Evolutionary conservation across 768 basidiomycete genomes (phyloP).

Genomic region (Phanerochaete sordida): DNA sequence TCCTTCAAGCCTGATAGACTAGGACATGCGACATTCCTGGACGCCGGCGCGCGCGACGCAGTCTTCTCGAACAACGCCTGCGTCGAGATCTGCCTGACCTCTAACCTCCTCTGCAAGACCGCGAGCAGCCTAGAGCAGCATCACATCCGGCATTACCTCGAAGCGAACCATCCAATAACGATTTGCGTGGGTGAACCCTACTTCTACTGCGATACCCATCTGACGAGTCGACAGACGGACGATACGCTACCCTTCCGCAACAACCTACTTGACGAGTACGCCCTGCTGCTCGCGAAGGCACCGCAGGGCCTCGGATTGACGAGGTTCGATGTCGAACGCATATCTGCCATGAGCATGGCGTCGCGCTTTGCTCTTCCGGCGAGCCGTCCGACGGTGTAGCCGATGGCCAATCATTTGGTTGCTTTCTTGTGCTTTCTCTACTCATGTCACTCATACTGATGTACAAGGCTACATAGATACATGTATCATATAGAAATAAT

Average conservation of each 20-base stretch:
- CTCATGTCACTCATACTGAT: too few species aligned
- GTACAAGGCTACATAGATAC: too few species aligned
- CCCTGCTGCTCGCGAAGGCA: constrained; percentile 67
- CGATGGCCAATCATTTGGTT: too few species aligned
- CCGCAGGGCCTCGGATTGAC: constrained; percentile 70
- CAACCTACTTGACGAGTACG: constrained; percentile 73
- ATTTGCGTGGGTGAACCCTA: constrained; percentile 59
- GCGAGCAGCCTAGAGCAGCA: constrained; percentile 62
- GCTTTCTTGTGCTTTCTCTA: too few species aligned
- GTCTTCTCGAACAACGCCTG: constrained; percentile 55
- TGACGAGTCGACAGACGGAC: constrained; percentile 50
- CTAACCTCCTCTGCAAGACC: constrained; percentile 77
- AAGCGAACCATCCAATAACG: constrained; percentile 60
- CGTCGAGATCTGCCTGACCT: constrained; percentile 80
- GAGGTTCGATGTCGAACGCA: constrained; percentile 48
- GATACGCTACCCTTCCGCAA: constrained; percentile 78
- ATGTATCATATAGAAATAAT: too few species aligned
- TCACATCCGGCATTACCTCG: constrained; percentile 67
- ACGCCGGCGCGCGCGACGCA: constrained; percentile 51
- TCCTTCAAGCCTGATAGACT: constrained; percentile 63
- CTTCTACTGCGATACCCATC: neutral
- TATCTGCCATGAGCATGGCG: constrained; percentile 63
- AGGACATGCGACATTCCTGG: constrained; percentile 80
- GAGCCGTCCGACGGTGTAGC: too few species aligned
- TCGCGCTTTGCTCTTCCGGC: constrained; percentile 31